Evolutionary conservation across 2,329 filamentous ascomycete species (phyloP), one percentile per base, ranked within the genome.

Genomic region (Alternaria gaisen): DNA sequence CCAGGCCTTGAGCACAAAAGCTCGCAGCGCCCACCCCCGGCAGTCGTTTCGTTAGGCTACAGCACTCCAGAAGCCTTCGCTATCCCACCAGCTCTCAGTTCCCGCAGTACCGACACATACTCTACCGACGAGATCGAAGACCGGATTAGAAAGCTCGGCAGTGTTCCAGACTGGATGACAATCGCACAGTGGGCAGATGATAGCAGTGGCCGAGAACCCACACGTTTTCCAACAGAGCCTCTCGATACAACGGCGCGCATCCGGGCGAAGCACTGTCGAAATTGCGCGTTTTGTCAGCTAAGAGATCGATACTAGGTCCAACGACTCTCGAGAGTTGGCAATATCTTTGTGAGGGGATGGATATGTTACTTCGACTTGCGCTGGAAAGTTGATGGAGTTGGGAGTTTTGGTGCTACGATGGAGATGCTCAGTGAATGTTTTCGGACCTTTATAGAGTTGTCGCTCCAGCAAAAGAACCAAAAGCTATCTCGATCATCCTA

Each of bases 251-350:
- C 59, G 1, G 18, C 41, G 26, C 53, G 53, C 2, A 60, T 70
- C 6, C 59, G 32, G n/a, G 41, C 30, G 20, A 38, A 28, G 18
- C 68, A 70, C 18, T 53, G 56, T 47, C 38, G 30, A 14, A 28
- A 50, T 5, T 70, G 66, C 14, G 34, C 44, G 18, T 65, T 70
- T 50, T 70, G 68, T 40, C 43, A 55, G 30, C 52, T 28, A 53
- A 47, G 55, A 18, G 41, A 46, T 38, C 7, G 36, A 22, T 36
- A 18, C 10, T 48, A 41, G 18, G 38, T 22, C 18, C 18, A 3
- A 22, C 20, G 7, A 3, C 5, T 0, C 2, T 5, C 12, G 34
- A n/a, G 18, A 48, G 4, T 10, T 22, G 12, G 28, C 7, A 7
- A 20, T n/a, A 12, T 30, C 8, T 9, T 14, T n/a, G 26, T 7